These are phyloP conservation scores for Nicotiana noctiflora DNA, from an alignment of 257 asterid genomes.

Conservation along the genomic window DNA sequence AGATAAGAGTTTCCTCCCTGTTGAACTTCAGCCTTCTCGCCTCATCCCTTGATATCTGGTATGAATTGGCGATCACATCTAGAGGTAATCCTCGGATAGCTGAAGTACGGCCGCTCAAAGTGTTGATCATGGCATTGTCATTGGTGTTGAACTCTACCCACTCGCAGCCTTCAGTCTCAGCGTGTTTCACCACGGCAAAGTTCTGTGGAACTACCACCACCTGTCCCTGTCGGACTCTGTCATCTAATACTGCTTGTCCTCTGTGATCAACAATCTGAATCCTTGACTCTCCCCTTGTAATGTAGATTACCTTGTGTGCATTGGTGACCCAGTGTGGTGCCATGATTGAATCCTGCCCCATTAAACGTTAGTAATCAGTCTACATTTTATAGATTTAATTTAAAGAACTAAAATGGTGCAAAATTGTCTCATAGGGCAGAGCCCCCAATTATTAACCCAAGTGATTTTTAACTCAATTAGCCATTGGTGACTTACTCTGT, in stretches of 20 bases:
- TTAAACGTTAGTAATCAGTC: neutral
- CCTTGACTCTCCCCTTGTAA: slow-evolving; percentile 41
- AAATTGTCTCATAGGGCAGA: neutral
- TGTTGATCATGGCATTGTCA: slow-evolving; percentile 59
- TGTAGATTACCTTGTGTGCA: slow-evolving; percentile 50
- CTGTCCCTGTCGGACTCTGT: slow-evolving; percentile 41
- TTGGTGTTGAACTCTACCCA: slow-evolving; percentile 77
- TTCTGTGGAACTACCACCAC: slow-evolving; percentile 57
- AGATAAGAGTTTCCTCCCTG: slow-evolving; percentile 16
- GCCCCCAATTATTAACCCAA: no score
- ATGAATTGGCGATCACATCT: slow-evolving; percentile 40
- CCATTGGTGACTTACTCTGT: slow-evolving; percentile 23
- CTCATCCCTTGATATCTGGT: slow-evolving; percentile 40
- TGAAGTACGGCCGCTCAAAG: slow-evolving; percentile 62
- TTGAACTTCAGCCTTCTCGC: slow-evolving; percentile 51
- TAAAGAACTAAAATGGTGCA: no score
- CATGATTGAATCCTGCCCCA: slow-evolving; percentile 47
- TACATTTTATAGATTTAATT: neutral
- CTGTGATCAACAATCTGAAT: slow-evolving; percentile 58
- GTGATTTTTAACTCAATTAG: no score
- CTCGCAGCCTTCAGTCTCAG: slow-evolving; percentile 48
- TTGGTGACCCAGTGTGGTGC: slow-evolving; percentile 64
- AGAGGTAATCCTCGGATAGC: slow-evolving; percentile 50
- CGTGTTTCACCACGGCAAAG: slow-evolving; percentile 51
- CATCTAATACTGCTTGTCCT: slow-evolving; percentile 54